A percentile compares a stretch with the other conserved stretches of the same genome.
Evolutionary conservation across 2,329 filamentous ascomycete genomes (phyloP).

Genomic region (Mollisia scopiformis): DNA sequence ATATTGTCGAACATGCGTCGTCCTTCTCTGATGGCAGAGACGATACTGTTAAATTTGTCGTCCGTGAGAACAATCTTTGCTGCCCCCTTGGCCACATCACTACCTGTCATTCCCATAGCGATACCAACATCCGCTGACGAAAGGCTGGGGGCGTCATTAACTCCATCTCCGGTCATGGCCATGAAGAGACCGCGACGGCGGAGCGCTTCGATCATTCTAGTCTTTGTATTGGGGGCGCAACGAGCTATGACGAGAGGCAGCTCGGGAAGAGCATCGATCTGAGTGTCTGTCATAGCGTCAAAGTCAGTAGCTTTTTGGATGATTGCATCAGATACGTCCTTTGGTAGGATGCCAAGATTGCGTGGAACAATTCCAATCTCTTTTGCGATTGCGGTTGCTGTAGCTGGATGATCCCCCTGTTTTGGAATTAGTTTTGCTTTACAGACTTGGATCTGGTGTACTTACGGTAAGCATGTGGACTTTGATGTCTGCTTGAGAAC

Average conservation of each 20-base stretch:
- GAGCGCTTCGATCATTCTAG: slow-evolving; percentile 57
- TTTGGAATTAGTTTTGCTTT: slow-evolving; percentile 4
- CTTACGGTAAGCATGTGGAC: slow-evolving; percentile 78
- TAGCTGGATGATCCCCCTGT: slow-evolving; percentile 53
- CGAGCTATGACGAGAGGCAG: slow-evolving; percentile 57
- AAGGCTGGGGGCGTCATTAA: slow-evolving; percentile 57
- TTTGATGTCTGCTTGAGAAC: slow-evolving; percentile 70
- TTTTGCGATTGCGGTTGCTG: slow-evolving; percentile 57
- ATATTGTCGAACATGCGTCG: slow-evolving; percentile 58
- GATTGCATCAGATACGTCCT: slow-evolving; percentile 49
- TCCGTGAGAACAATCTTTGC: slow-evolving; percentile 56
- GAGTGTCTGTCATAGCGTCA: slow-evolving; percentile 45
- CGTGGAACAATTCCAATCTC: slow-evolving; percentile 56
- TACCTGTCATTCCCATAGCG: slow-evolving; percentile 63
- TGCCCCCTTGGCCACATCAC: slow-evolving; percentile 67
- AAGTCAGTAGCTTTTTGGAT: slow-evolving; percentile 58
- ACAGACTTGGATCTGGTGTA: neutral
- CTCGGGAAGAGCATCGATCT: slow-evolving; percentile 52
- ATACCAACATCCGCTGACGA: slow-evolving; percentile 58
- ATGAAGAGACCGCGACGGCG: slow-evolving; percentile 51
- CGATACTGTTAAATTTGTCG: slow-evolving; percentile 58
- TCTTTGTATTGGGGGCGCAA: slow-evolving; percentile 56
- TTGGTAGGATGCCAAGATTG: slow-evolving; percentile 46
- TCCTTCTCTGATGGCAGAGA: slow-evolving; percentile 55
- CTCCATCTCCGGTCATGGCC: slow-evolving; percentile 60